Conservation (phyloP, 78 protist genomes). For the Chrysochromulina parva region DNA sequence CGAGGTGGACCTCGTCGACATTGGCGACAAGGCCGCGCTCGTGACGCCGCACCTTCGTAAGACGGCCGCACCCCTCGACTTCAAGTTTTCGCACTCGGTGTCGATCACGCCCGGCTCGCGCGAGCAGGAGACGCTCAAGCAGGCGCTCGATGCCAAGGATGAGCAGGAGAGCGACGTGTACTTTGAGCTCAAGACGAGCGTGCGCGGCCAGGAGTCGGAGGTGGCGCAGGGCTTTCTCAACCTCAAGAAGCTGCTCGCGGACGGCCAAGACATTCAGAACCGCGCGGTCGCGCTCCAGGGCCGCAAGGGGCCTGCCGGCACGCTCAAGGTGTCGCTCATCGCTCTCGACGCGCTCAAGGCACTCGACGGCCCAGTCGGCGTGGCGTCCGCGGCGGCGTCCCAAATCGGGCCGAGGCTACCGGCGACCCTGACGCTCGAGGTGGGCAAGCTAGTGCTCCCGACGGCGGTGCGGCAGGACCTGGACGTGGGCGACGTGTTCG, state of each 20-base stretch:
- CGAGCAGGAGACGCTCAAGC: not conserved
- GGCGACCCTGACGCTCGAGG: not conserved
- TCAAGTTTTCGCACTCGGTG: not conserved
- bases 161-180: not conserved
- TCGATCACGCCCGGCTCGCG: not conserved
- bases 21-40: not conserved
- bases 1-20: not conserved
- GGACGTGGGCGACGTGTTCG: not conserved
- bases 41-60: not conserved
- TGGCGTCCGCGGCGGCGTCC: no score
- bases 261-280: no score
- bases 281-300: no score
- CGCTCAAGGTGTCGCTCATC: no score
- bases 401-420: no score
- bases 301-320: no score
- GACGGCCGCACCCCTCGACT: not conserved
- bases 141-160: not conserved
- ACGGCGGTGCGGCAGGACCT: not conserved
- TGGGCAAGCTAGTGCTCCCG: not conserved
- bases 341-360: no score
- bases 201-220: no score
- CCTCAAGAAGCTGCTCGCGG: no score
- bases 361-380: no score
- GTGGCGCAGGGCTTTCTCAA: no score
- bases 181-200: not conserved